Percentiles rank a stretch among this genome's conserved stretches.
These are phyloP conservation scores for Piedraia hortae DNA, from an alignment of 2,329 filamentous ascomycete genomes.

Conservation along the genomic window DNA sequence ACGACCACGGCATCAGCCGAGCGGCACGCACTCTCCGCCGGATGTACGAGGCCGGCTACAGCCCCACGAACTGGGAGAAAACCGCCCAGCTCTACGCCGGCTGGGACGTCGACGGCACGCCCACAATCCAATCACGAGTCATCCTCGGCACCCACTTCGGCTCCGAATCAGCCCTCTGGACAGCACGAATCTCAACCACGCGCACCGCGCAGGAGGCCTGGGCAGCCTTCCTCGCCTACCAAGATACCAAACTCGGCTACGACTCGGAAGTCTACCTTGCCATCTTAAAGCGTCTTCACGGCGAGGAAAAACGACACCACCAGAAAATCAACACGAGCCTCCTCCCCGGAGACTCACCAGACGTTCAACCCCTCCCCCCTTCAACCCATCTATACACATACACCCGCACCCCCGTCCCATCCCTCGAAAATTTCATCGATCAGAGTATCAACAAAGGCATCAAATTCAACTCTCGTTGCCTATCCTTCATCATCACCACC, in stretches of 20 bases:
- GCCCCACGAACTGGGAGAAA: constrained; percentile 22
- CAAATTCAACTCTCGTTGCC: constrained; percentile 21
- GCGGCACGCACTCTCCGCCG: constrained; percentile 26
- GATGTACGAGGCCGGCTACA: constrained; percentile 33
- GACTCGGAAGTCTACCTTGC: constrained; percentile 22
- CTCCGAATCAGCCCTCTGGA: constrained; percentile 19
- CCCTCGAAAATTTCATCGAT: constrained; percentile 28
- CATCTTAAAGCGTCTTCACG: constrained; percentile 29
- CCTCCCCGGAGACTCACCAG: constrained; percentile 32
- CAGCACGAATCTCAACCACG: constrained; percentile 29
- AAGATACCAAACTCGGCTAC: constrained; percentile 16
- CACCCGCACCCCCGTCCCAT: constrained; percentile 32
- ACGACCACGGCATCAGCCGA: constrained; percentile 28
- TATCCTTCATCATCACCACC: constrained; percentile 28
- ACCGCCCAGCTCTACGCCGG: constrained; percentile 27
- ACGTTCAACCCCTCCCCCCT: constrained; percentile 26
- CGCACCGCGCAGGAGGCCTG: constrained; percentile 35
- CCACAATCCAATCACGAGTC: constrained; percentile 30
- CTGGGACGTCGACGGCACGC: constrained; percentile 34
- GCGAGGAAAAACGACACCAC: constrained; percentile 6
- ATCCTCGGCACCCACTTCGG: constrained; percentile 1
- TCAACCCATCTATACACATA: constrained; percentile 38
- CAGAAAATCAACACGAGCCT: constrained; percentile 6
- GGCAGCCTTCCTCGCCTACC: constrained; percentile 32
- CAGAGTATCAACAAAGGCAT: constrained; percentile 27